These are phyloP conservation scores for Rhodofomes roseus DNA, from an alignment of 1,284 basidiomycete species.

Conservation along the genomic window DNA sequence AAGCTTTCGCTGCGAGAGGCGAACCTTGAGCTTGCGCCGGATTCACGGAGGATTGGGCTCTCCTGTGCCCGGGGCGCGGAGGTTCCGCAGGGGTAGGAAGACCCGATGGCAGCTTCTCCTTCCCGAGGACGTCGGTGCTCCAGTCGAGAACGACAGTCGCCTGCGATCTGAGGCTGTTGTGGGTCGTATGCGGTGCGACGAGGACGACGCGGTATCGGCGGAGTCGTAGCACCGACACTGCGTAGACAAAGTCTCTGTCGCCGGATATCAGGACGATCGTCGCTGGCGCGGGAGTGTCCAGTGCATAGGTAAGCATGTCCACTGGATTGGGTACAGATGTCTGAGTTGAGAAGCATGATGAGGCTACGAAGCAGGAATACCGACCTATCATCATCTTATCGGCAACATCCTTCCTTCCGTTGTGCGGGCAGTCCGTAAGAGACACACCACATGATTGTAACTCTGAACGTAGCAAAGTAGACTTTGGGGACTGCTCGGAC, in stretches of 20 bases:
- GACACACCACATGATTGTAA: slow-evolving; percentile 37
- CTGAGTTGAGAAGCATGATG: background rate
- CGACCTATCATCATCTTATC: slow-evolving; percentile 40
- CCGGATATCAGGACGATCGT: slow-evolving; percentile 55
- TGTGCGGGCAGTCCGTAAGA: slow-evolving; percentile 41
- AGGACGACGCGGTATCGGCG: slow-evolving; percentile 48
- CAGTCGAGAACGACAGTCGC: slow-evolving; percentile 55
- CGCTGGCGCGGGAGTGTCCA: slow-evolving; percentile 48
- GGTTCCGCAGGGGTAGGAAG: slow-evolving; percentile 25
- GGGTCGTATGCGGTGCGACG: slow-evolving; percentile 35
- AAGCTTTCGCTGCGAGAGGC: background rate
- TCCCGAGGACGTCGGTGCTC: slow-evolving; percentile 37
- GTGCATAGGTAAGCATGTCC: slow-evolving; percentile 57
- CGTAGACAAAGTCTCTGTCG: slow-evolving; percentile 59
- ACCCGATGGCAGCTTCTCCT: background rate
- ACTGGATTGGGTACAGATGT: slow-evolving; percentile 29
- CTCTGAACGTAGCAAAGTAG: slow-evolving; percentile 42
- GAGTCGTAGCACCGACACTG: slow-evolving; percentile 47
- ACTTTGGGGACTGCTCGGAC: slow-evolving; percentile 30
- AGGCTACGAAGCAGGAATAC: slow-evolving; percentile 38
- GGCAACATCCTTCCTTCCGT: slow-evolving; percentile 38
- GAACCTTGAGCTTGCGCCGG: background rate
- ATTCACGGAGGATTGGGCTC: background rate
- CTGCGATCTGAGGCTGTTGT: slow-evolving; percentile 47
- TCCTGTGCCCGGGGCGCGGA: background rate